These are phyloP conservation scores for Trametes meyenii DNA, from an alignment of 768 basidiomycete species.

Conservation along the genomic window DNA sequence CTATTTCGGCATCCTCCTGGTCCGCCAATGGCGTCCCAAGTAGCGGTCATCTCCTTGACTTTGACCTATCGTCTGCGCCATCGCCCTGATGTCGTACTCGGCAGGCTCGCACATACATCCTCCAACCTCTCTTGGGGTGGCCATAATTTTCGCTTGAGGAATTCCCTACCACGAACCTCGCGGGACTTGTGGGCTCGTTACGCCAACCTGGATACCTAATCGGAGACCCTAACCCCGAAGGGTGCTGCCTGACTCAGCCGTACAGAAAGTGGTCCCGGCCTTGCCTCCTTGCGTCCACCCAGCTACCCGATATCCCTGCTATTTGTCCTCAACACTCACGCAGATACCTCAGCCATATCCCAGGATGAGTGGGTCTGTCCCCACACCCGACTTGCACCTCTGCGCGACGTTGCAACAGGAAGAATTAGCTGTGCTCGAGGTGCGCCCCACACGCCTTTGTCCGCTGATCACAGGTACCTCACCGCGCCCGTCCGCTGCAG, in stretches of 20 bases:
- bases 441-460: slow-evolving; percentile 28
- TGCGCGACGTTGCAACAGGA: slow-evolving; percentile 47
- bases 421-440: slow-evolving; percentile 67
- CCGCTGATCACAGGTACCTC: background rate
- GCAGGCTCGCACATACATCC: no score
- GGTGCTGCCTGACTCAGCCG: background rate
- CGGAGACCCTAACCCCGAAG: background rate
- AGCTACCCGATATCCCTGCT: background rate
- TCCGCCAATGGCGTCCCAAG: background rate
- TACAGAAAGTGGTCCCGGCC: background rate
- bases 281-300: background rate
- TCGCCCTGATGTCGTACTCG: background rate
- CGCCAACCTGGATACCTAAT: background rate
- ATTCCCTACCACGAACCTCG: no score
- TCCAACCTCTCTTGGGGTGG: background rate
- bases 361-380: background rate
- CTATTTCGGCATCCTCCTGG: background rate
- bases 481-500: slow-evolving; percentile 37
- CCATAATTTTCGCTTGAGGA: background rate
- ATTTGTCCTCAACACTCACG: background rate
- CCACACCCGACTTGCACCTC: slow-evolving; percentile 9
- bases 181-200: background rate
- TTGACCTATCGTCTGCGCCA: background rate
- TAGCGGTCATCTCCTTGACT: background rate
- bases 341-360: background rate